phyloP scores from a whole-genome alignment of 2,329 filamentous ascomycete genomes.

The Pyrenophora tritici-repentis region DNA sequence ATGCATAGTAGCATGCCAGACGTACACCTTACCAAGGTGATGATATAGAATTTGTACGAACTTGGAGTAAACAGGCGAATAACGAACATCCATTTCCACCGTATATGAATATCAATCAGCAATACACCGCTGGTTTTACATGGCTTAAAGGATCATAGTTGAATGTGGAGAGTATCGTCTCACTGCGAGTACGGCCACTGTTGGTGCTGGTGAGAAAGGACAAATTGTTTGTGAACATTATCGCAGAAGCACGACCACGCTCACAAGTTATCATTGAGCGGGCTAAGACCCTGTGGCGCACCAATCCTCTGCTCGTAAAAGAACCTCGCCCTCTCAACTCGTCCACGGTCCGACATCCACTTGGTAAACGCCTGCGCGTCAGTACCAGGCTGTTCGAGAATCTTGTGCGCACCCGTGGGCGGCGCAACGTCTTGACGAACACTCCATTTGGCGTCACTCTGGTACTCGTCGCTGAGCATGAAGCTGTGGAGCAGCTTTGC shows the following conservation, averaged over 20 bases:
- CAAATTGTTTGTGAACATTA: neutral
- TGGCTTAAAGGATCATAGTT: too few relatives aligned
- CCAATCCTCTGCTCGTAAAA: slow-evolving; percentile 53
- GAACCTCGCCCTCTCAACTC: slow-evolving; percentile 51
- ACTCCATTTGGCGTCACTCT: slow-evolving; percentile 46
- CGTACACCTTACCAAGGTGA: too few relatives aligned
- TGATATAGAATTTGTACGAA: too few relatives aligned
- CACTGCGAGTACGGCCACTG: too few relatives aligned
- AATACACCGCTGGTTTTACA: too few relatives aligned
- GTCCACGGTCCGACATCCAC: slow-evolving; percentile 51
- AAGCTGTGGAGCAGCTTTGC: slow-evolving; percentile 58
- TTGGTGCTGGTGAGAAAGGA: too few relatives aligned
- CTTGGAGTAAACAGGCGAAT: too few relatives aligned
- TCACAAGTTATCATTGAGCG: slow-evolving; percentile 34
- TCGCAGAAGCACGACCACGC: neutral
- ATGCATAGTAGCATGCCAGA: too few relatives aligned
- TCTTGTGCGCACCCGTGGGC: slow-evolving; percentile 34
- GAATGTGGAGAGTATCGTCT: too few relatives aligned
- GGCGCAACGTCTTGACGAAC: slow-evolving; percentile 41
- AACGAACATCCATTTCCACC: too few relatives aligned
- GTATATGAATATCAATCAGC: too few relatives aligned
- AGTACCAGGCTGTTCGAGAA: slow-evolving; percentile 41
- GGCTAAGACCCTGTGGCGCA: slow-evolving; percentile 50
- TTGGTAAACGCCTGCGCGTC: slow-evolving; percentile 48
- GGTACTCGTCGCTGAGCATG: slow-evolving; percentile 51